Conservation (phyloP, 1,139 yeast species). For the Trichomonascaceae sp. region DNA sequence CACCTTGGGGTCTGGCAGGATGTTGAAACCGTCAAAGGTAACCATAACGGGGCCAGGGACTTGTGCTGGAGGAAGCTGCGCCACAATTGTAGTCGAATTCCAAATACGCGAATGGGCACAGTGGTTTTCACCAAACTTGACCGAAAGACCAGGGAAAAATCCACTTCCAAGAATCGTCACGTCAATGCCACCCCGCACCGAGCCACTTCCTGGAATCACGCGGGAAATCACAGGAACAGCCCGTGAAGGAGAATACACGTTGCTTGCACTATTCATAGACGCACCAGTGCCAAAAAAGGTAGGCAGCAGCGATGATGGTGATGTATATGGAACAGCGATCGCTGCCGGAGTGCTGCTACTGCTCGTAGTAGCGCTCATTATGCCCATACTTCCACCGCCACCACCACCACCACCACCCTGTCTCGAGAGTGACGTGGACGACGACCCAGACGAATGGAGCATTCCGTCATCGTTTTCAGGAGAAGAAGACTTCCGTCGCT, state of each 20-base stretch:
- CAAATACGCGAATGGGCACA: constrained; percentile 90
- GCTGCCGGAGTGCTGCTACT: constrained; percentile 11
- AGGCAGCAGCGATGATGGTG: constrained; percentile 15
- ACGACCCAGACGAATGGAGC: background rate
- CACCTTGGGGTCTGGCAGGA: constrained; percentile 33
- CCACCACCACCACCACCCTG: background rate
- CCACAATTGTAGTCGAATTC: constrained; percentile 89
- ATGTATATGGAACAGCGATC: too few relatives aligned
- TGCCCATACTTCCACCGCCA: background rate
- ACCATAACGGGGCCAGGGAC: constrained; percentile 88
- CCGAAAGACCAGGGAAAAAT: constrained; percentile 68
- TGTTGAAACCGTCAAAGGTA: constrained; percentile 38
- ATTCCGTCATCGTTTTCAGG: too few relatives aligned
- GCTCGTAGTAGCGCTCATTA: background rate
- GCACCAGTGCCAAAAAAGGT: constrained; percentile 11
- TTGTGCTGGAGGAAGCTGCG: constrained; percentile 83
- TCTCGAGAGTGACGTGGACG: background rate
- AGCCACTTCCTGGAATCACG: constrained; percentile 90
- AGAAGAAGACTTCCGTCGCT: constrained; percentile 1
- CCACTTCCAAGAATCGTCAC: constrained; percentile 80
- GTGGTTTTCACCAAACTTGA: constrained; percentile 72
- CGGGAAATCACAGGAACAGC: constrained; percentile 39
- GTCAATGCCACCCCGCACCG: constrained; percentile 90
- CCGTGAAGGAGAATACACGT: constrained; percentile 2
- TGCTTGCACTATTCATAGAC: constrained; percentile 3